Conservation (phyloP, 148 eudicot genomes). For the Simmondsia chinensis region DNA sequence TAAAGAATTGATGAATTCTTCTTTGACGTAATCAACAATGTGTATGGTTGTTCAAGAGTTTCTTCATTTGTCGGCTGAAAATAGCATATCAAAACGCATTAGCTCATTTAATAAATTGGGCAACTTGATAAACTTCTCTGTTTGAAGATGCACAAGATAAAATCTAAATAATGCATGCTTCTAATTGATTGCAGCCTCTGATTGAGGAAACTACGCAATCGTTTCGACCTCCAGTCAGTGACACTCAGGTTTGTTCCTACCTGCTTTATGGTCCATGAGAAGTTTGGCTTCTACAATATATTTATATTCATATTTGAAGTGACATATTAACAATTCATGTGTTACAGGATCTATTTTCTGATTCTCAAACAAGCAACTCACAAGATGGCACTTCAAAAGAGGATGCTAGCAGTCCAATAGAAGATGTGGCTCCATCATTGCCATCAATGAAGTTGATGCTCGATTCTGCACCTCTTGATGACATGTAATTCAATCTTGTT, state of each 20-base stretch:
- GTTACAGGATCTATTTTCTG: slow-evolving; percentile 66
- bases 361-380: slow-evolving; percentile 34
- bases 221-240: slow-evolving; percentile 58
- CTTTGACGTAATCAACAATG: too few species aligned
- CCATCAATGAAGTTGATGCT: slow-evolving; percentile 56
- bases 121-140: too few species aligned
- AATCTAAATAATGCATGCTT: slow-evolving; percentile 1
- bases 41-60: too few species aligned
- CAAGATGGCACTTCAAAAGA: slow-evolving; percentile 27
- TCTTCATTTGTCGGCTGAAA: too few species aligned
- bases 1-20: too few species aligned
- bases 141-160: background rate
- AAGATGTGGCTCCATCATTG: slow-evolving; percentile 56
- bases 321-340: slow-evolving; percentile 5
- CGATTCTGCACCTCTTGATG: slow-evolving; percentile 76
- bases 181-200: slow-evolving; percentile 24
- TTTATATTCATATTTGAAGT: too few species aligned
- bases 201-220: slow-evolving; percentile 31
- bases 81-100: background rate
- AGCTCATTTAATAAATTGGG: background rate
- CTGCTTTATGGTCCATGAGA: background rate
- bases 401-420: slow-evolving; percentile 22
- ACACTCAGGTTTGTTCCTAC: slow-evolving; percentile 55
- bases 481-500: slow-evolving; percentile 30
- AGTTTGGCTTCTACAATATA: background rate